Evolutionary conservation across 2,329 filamentous ascomycete species (phyloP).

Genomic region (Nigrospora osmanthi): DNA sequence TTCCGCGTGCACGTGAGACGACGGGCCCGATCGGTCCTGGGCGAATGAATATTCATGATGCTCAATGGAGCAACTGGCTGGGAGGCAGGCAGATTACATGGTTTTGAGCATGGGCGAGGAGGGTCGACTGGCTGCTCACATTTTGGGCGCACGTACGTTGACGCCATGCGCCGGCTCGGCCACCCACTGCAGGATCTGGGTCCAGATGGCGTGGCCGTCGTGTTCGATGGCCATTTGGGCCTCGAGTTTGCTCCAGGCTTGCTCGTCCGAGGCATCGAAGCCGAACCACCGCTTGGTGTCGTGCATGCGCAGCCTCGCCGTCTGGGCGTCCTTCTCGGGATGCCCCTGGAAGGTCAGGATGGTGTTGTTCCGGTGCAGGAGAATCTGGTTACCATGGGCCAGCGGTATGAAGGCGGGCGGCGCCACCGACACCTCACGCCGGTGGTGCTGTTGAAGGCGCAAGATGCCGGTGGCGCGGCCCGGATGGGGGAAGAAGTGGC

Average conservation of each 20-base stretch:
- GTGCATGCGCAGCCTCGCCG: constrained; percentile 28
- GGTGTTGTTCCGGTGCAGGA: constrained; percentile 27
- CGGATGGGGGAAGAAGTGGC: constrained; percentile 25
- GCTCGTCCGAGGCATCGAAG: constrained; percentile 20
- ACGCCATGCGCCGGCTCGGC: constrained; percentile 5
- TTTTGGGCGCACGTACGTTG: too few relatives aligned
- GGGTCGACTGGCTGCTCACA: too few relatives aligned
- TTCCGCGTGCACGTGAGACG: too few relatives aligned
- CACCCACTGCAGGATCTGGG: constrained; percentile 22
- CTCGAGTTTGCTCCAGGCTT: constrained; percentile 17
- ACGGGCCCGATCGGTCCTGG: too few relatives aligned
- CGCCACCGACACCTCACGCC: constrained; percentile 25
- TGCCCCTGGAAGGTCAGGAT: constrained; percentile 37
- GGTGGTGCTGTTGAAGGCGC: constrained; percentile 32
- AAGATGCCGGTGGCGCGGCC: constrained; percentile 10
- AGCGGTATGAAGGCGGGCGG: constrained; percentile 25
- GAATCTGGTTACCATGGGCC: constrained; percentile 27
- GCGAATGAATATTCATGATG: too few relatives aligned
- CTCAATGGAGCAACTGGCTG: too few relatives aligned
- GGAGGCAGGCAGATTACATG: too few relatives aligned
- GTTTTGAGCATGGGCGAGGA: too few relatives aligned
- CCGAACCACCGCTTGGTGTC: constrained; percentile 28
- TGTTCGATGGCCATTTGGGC: constrained; percentile 20
- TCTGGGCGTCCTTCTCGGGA: constrained; percentile 31
- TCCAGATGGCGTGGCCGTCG: constrained; percentile 29